These are phyloP conservation scores for Phyllachora maydis DNA, from an alignment of 2,329 filamentous ascomycete genomes.

Conservation along the genomic window DNA sequence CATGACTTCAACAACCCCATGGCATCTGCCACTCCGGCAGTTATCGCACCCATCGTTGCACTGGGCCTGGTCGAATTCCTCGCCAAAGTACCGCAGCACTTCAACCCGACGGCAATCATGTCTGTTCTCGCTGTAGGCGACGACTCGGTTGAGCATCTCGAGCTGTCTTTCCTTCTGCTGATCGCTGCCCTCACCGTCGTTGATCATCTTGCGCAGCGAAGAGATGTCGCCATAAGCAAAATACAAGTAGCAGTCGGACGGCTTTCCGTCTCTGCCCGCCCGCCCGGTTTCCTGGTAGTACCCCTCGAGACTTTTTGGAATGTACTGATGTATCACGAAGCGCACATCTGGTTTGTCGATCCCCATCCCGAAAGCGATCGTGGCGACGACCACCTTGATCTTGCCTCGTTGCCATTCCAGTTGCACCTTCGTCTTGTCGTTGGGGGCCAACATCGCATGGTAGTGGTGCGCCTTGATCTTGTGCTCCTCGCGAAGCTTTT, in stretches of 20 bases:
- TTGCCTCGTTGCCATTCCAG: constrained; percentile 61
- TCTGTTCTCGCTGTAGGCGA: constrained; percentile 76
- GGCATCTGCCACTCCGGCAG: constrained; percentile 47
- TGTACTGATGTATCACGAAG: constrained; percentile 81
- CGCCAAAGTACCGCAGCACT: constrained; percentile 86
- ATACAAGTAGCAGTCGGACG: constrained; percentile 77
- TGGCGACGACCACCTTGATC: constrained; percentile 83
- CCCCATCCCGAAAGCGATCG: constrained; percentile 98
- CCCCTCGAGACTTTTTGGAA: constrained; percentile 90
- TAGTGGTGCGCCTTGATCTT: constrained; percentile 65
- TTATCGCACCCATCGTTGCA: constrained; percentile 76
- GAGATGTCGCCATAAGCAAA: constrained; percentile 65
- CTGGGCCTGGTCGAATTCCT: constrained; percentile 50
- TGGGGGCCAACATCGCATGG: constrained; percentile 55
- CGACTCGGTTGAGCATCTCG: constrained; percentile 68
- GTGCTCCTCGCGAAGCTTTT: constrained; percentile 38
- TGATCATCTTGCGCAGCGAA: constrained; percentile 60
- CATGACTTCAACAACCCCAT: constrained; percentile 35
- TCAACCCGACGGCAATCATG: constrained; percentile 74
- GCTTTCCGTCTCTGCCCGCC: constrained; percentile 75
- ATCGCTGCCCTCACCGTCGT: constrained; percentile 51
- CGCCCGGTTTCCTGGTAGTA: constrained; percentile 98
- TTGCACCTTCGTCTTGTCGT: constrained; percentile 53
- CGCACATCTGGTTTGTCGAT: constrained; percentile 95
- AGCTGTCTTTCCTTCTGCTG: constrained; percentile 72